Base-by-base conservation (phyloP, 768 basidiomycete species). In the Galerina sulciceps region DNA sequence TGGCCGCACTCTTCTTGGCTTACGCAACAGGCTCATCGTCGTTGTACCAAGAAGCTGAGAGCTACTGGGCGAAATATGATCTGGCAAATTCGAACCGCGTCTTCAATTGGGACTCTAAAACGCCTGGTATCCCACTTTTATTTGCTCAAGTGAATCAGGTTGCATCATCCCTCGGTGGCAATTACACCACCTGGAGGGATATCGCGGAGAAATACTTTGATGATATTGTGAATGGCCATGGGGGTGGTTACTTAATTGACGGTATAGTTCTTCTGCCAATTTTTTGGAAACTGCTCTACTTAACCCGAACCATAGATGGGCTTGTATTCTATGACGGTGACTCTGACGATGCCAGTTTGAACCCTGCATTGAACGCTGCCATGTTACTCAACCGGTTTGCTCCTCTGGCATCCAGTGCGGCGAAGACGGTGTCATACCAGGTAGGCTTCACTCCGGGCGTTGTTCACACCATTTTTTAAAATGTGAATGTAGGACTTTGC, bases 101-200 rank as follows among this genome's bases (percentile, higher is more conserved):
- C 5, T 91, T 94, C 74, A 95, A 95, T 69, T 98, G 95, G 95
- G 95, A 95, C 68, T 83, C 85, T 3, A 90, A 92, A 71, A 85
- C 83, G 1, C 89, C 93, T 1, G 95, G 88, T 2, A 67, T 93
- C 0, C 82, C 85, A 41, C 83, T 96, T 17, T 73, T 96, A 6
- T 91, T 89, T 58, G 81, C 89, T 1, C 92, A 96, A 65, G 78
- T 93, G 23, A 84, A 86, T 1, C 78, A 85, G 50, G 80, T 84
- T 2, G 79, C 85, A 54, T 79, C 85, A 2, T 67, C 69, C 35
- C 71, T 90, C 13, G 78, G 71, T 50, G 82, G 81, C 13, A 88
- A 91, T 59, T 71, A 86, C 14, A 78, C 85, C 1, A 69, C 75
- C 9, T 97, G 93, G 94, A 84, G 84, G 66, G 66, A 62, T 6